Base-by-base conservation (phyloP, 73 alveolate species). In the Durusdinium trenchii region DNA sequence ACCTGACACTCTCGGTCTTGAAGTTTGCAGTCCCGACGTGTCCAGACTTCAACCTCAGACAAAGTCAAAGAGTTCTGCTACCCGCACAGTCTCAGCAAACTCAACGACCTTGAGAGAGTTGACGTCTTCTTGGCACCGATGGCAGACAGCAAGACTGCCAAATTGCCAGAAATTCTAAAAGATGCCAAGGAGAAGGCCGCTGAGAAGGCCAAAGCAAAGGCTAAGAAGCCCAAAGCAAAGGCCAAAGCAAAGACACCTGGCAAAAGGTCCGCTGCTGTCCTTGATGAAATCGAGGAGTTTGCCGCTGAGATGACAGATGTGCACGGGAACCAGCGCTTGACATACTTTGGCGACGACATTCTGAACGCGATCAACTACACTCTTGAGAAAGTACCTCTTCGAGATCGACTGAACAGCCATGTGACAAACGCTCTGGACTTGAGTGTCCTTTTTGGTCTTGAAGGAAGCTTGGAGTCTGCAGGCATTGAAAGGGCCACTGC, bases 321-420 rank as follows among this genome's bases (percentile, higher is more conserved):
- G 14, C 46, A 12, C 0, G 91, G 91, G 35, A 3, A 28, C 32
- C 12, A 23, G 1, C 62, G 91, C 9, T 10, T 47, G 32, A 81
- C 91, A 10, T 3, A 32, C 47, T 81, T 81, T 18, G 91, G 91
- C 3, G 91, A 45, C 26, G 91, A 81, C 69, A 28, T 45, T 42
- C n/a, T 81, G 47, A 81, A 81, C 47, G 91, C 91, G 43, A 32
- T 81, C 48, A 81, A 81, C 46, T 81, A 81, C 69, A 81, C 69
- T 9, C 6, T 81, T 42, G 91, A 81, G 46, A 46, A 48, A 35
- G 64, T 81, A 4, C 46, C 67, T 9, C 28, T 9, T 9, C 79
- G 79, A 16, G 9, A 9, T 9, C 32, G 12, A 16, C 69, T 23
- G 12, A 45, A 18, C 28, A 67, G 47, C 30, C 30, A 26, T 35